phyloP scores from a whole-genome alignment of 805 yeast species.

The Candida caryicola region DNA sequence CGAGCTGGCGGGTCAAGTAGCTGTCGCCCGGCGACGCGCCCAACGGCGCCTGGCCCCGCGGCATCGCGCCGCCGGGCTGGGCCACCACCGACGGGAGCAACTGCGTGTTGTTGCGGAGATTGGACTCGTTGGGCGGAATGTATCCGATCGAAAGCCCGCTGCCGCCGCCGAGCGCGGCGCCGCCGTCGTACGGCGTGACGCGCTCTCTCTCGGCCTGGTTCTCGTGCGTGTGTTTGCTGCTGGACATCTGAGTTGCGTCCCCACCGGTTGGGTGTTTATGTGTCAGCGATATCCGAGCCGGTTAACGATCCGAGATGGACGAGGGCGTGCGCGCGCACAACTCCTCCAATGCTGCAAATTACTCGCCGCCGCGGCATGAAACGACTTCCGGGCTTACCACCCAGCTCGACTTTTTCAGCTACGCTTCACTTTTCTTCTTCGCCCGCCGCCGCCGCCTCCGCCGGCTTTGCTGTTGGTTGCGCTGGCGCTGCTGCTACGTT shows the following conservation, averaged over 20 bases:
- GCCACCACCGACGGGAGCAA: background rate
- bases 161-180: background rate
- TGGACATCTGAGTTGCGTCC: background rate
- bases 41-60: background rate
- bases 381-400: background rate
- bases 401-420: too few relatives aligned
- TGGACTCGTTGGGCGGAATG: background rate
- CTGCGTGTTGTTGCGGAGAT: background rate
- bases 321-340: too few relatives aligned
- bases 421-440: too few relatives aligned
- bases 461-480: too few relatives aligned
- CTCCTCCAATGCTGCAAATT: too few relatives aligned
- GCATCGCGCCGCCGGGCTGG: background rate
- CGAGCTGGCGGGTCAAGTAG: slow-evolving; percentile 1
- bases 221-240: background rate
- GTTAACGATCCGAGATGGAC: too few relatives aligned
- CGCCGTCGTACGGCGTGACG: too few relatives aligned
- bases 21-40: background rate
- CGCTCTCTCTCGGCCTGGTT: background rate
- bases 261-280: background rate
- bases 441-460: too few relatives aligned
- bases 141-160: background rate
- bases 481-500: too few relatives aligned
- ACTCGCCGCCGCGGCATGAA: background rate
- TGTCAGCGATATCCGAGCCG: too few relatives aligned